Evolutionary conservation across 148 eudicot genomes (phyloP).

Genomic region (Cornus suecica): DNA sequence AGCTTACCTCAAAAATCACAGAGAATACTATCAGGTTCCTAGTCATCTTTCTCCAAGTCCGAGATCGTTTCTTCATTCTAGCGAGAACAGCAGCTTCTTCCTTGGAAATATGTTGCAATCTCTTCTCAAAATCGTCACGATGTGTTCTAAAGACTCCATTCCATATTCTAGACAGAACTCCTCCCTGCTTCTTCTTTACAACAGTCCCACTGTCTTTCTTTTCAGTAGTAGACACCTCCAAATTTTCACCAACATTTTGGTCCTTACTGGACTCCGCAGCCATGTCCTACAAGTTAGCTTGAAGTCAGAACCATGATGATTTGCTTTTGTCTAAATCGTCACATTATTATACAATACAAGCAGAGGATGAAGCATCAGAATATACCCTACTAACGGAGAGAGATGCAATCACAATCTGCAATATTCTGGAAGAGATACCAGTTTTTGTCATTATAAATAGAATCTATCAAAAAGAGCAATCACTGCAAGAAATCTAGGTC

Average conservation of each 20-base stretch:
- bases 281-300: constrained; percentile 40
- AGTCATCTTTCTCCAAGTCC: constrained; percentile 49
- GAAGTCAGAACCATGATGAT: too few species aligned
- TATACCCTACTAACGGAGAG: background rate
- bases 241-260: constrained; percentile 27
- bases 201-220: constrained; percentile 25
- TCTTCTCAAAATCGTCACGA: constrained; percentile 68
- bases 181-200: constrained; percentile 49
- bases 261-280: constrained; percentile 54
- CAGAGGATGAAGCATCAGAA: background rate
- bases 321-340: background rate
- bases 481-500: background rate
- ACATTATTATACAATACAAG: background rate
- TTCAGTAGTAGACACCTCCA: constrained; percentile 29
- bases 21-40: constrained; percentile 59
- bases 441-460: background rate
- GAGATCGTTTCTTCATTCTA: constrained; percentile 65
- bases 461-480: background rate
- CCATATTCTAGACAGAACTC: constrained; percentile 69
- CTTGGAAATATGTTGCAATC: constrained; percentile 67
- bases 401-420: background rate
- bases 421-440: background rate
- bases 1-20: constrained; percentile 62
- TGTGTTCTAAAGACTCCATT: constrained; percentile 49
- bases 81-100: constrained; percentile 62